Base-by-base conservation (phyloP, 257 asterid genomes). In the Galeopsis tetrahit region DNA sequence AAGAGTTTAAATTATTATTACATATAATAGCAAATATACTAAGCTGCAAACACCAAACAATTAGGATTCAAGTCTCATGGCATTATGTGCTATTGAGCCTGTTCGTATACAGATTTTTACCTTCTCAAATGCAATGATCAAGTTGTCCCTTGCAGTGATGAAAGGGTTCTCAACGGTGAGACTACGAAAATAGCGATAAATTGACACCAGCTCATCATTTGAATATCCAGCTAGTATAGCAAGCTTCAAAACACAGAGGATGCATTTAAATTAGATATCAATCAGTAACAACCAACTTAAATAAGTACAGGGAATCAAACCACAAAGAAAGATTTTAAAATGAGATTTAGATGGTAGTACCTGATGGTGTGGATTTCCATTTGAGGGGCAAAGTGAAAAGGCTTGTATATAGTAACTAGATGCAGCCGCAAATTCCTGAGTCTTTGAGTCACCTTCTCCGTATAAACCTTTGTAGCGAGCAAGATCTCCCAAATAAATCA, bases 321-420 rank as follows among this genome's bases (percentile, higher is more conserved):
- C 38, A 39, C 34, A 28, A 32, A 21, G 51, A 44, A 36, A 69
- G 39, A 71, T 61, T 64, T 7, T 8, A 66, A 36, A 36, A 9
- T 32, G 66, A 13, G 44, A 28, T 13, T 53, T 57, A 38, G 34
- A 66, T 7, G 44, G 53, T 43, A 48, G 53, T 49, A 89, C 97
- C 96, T 91, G 97, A 80, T 91, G 96, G 69, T 91, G 96, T 34
- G 97, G 86, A 73, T 89, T 91, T 52, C 97, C 97, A 69, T 86
- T 91, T 59, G 96, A 81, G 67, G 96, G 88, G 78, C 89, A 91
- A 44, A 91, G 80, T 6, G 95, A 89, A 63, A 88, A 77, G 43
- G 96, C 96, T 86, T 91, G 90, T 86, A 81, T 63, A 71, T 91
- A 91, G 80, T 87, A 85, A 79, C 89, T 83, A 56, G 96, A 87